Evolutionary conservation across 768 basidiomycete genomes (phyloP).

Genomic region (Suillus bovinus): DNA sequence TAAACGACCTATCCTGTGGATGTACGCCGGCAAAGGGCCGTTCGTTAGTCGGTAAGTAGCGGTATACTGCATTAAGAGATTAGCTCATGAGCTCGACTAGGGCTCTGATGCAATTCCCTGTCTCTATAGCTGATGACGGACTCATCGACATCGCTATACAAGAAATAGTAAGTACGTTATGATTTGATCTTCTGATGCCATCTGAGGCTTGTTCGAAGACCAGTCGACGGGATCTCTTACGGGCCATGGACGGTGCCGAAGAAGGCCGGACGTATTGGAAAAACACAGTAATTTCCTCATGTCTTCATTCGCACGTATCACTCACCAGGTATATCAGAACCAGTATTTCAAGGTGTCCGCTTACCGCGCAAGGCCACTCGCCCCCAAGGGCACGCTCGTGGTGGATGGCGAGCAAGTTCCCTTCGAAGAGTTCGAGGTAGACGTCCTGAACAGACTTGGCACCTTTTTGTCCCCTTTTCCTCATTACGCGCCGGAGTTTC

Average conservation of each 20-base stretch:
- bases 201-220: conserved; percentile 22
- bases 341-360: conserved; percentile 74
- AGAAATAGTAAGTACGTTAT: conserved; percentile 46
- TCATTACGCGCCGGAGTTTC: conserved; percentile 57
- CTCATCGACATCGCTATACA: conserved; percentile 72
- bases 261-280: conserved; percentile 65
- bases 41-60: conserved; percentile 60
- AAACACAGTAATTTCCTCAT: conserved; percentile 44
- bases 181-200: conserved; percentile 7
- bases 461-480: conserved; percentile 61
- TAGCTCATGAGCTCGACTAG: conserved; percentile 33
- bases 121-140: conserved; percentile 78
- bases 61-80: neutral
- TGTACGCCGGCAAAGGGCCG: conserved; percentile 80
- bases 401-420: conserved; percentile 82
- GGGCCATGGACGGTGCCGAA: conserved; percentile 59
- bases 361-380: conserved; percentile 67
- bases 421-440: conserved; percentile 74
- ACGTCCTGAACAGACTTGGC: conserved; percentile 68
- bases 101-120: conserved; percentile 82
- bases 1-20: conserved; percentile 64
- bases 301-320: conserved; percentile 4
- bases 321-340: conserved; percentile 42
- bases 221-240: conserved; percentile 48
- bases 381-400: conserved; percentile 53